Evolutionary conservation across 768 basidiomycete genomes (phyloP), one percentile per base, ranked within the genome.

Genomic region (Pisolithus tinctorius): DNA sequence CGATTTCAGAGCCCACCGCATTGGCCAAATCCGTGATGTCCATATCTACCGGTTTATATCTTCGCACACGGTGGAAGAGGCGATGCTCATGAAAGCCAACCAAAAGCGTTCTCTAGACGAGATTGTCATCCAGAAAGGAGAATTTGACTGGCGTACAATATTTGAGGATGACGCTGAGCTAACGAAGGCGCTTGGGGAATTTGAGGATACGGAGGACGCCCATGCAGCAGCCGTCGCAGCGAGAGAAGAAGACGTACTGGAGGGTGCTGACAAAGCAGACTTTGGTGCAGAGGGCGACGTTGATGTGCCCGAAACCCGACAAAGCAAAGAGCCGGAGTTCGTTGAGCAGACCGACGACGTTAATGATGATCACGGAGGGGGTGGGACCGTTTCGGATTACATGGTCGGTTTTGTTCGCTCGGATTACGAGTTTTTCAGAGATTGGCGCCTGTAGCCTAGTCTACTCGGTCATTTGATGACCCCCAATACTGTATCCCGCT

Each of bases 41-140:
- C 91, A 96, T 64, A 94, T 97, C 59, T 96, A 95, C 68, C 86
- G 94, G 16, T 92, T 98, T 63, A 84, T 97, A 44, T 90, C 90
- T 9, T 75, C 81, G 52, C 79, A 88, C 67, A 94, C 94, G 0
- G 92, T 98, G 30, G 94, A 98, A 68, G 94, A 97, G 69, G 91
- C 93, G 47, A 88, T 98, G 81, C 79, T 98, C 30, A 85, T 86
- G 55, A 96, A 95, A 66, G 94, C 94, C n/a, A 94, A 98, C 59
- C 94, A 98, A 71, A 98, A 98, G 68, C 85, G 93, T 47, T 82
- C 86, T 8, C 73, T 98, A 51, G 92, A 96, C 64, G 85, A 81
- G 53, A 75, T 96, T 47, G 92, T 97, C 58, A 96, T 97, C 51
- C 91, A 93, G 63, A 84, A 83, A 61, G 94, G 94, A 43, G 90